Percentiles rank a stretch among this genome's conserved stretches.
These are phyloP conservation scores for Aplosporella prunicola DNA, from an alignment of 2,329 filamentous ascomycete genomes.

Conservation along the genomic window DNA sequence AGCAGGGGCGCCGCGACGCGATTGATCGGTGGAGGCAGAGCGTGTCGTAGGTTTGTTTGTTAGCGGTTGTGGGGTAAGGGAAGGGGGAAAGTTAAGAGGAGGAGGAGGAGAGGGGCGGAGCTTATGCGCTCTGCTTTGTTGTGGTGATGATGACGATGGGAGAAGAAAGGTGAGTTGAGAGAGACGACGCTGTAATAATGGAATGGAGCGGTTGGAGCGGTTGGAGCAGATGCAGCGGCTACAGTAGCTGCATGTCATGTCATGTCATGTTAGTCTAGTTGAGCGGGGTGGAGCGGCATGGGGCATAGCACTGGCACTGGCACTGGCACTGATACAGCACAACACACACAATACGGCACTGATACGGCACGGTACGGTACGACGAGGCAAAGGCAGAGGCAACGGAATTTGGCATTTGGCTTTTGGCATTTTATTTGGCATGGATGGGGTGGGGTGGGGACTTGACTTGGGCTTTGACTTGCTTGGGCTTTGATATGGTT, in stretches of 20 bases:
- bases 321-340: background rate
- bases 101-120: background rate
- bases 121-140: background rate
- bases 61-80: slow-evolving; percentile 13
- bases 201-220: too few species aligned
- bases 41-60: slow-evolving; percentile 16
- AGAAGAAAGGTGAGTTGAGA: too few species aligned
- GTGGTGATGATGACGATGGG: too few species aligned
- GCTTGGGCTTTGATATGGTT: too few species aligned
- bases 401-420: background rate
- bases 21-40: slow-evolving; percentile 52
- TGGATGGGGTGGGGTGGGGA: too few species aligned
- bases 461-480: too few species aligned
- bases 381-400: background rate
- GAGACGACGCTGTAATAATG: too few species aligned
- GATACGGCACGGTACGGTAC: background rate
- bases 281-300: background rate
- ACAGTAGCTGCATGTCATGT: background rate
- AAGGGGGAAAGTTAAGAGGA: background rate
- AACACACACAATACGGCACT: background rate
- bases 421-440: too few species aligned
- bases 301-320: background rate
- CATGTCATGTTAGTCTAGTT: background rate
- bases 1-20: slow-evolving; percentile 43
- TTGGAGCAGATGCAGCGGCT: too few species aligned